These are phyloP conservation scores for Teratosphaeria epicoccoides DNA, from an alignment of 2,329 filamentous ascomycete species.

Conservation along the genomic window DNA sequence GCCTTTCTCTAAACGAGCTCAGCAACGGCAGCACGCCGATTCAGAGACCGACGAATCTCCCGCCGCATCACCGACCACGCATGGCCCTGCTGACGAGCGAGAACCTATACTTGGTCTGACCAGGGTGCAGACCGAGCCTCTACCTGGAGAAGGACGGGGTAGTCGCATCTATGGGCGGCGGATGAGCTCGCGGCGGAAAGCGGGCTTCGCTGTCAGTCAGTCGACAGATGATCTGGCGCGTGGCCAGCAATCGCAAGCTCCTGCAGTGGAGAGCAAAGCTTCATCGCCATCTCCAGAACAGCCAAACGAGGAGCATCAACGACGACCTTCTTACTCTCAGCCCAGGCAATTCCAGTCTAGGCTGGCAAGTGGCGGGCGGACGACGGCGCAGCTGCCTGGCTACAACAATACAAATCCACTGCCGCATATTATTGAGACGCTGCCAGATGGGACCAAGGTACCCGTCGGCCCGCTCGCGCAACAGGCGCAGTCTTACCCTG, in stretches of 20 bases:
- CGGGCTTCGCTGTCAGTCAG: constrained; percentile 2
- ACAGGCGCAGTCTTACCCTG: constrained; percentile 30
- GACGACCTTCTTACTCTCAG: constrained; percentile 29
- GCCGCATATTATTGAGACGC: constrained; percentile 55
- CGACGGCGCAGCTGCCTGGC: constrained; percentile 42
- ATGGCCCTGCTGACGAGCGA: constrained; percentile 17
- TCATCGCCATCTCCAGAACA: constrained; percentile 15
- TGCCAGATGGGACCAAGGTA: constrained; percentile 25
- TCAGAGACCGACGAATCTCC: constrained; percentile 46
- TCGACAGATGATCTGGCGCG: constrained; percentile 6
- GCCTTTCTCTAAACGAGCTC: constrained; percentile 62
- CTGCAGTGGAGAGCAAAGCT: neutral
- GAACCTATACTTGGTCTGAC: constrained; percentile 44
- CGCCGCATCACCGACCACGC: constrained; percentile 37
- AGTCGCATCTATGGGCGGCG: neutral
- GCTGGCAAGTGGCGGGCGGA: constrained; percentile 42
- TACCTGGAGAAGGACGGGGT: constrained; percentile 1
- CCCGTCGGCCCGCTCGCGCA: constrained; percentile 14
- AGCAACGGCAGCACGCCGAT: constrained; percentile 51
- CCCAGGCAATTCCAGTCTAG: constrained; percentile 45
- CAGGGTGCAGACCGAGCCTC: constrained; percentile 61
- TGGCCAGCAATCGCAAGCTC: neutral
- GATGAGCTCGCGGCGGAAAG: constrained; percentile 3
- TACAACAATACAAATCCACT: constrained; percentile 34
- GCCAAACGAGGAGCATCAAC: constrained; percentile 12